Conservation (phyloP, 78 protist genomes). For the Cavenderia fasciculata region DNA sequence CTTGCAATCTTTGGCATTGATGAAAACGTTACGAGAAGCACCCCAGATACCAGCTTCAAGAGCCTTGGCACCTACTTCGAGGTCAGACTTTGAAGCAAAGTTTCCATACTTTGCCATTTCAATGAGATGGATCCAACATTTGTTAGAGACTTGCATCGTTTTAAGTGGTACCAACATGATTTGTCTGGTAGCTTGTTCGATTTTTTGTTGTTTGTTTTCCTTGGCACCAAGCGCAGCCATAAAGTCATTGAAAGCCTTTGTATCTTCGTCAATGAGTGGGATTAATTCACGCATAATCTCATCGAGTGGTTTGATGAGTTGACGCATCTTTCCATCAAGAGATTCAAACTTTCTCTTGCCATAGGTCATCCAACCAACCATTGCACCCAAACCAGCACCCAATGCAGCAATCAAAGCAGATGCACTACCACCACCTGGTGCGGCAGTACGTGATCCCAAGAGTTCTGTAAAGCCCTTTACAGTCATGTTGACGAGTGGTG, state of each 20-base stretch:
- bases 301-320: slow-evolving; percentile 61
- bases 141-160: slow-evolving; percentile 52
- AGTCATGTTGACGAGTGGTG: slow-evolving; percentile 60
- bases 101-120: slow-evolving; percentile 58
- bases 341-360: slow-evolving; percentile 78
- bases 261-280: slow-evolving; percentile 77
- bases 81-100: slow-evolving; percentile 58
- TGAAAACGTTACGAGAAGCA: slow-evolving; percentile 47
- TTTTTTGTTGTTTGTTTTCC: too few relatives aligned
- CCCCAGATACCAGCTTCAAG: slow-evolving; percentile 73
- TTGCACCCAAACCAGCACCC: slow-evolving; percentile 81
- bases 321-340: slow-evolving; percentile 52
- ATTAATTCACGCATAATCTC: slow-evolving; percentile 68
- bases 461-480: slow-evolving; percentile 36
- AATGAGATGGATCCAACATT: slow-evolving; percentile 34
- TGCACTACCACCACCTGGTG: slow-evolving; percentile 85
- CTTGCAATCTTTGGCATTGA: slow-evolving; percentile 34
- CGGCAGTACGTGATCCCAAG: slow-evolving; percentile 62
- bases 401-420: slow-evolving; percentile 65
- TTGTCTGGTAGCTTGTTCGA: slow-evolving; percentile 32
- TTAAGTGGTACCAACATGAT: slow-evolving; percentile 38
- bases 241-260: slow-evolving; percentile 45
- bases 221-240: slow-evolving; percentile 6
- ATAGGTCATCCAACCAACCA: slow-evolving; percentile 81
- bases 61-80: slow-evolving; percentile 66